A percentile compares a stretch with the other conserved stretches of the same genome.
These are phyloP conservation scores for Lagenidium sp. DNA, from an alignment of 352 stramenopile genomes.

Conservation along the genomic window DNA sequence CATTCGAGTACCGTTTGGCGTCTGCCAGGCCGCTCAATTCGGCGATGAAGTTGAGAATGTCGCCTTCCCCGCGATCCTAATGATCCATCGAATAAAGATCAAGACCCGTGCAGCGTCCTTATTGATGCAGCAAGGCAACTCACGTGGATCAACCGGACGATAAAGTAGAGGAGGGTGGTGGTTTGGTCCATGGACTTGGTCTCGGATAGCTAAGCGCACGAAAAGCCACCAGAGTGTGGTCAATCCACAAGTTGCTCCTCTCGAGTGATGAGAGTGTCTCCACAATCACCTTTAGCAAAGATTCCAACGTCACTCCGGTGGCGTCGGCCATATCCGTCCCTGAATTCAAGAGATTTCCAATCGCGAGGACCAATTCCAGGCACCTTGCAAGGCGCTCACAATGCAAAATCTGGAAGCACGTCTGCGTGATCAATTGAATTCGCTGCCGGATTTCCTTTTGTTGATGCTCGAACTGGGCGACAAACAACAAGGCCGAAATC, in stretches of 20 bases:
- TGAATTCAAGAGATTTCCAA: constrained; percentile 69
- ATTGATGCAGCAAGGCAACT: constrained; percentile 1
- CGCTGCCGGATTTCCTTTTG: constrained; percentile 32
- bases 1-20: constrained; percentile 62
- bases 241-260: not conserved
- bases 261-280: too few species aligned
- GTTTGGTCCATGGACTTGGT: constrained; percentile 74
- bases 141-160: constrained; percentile 72
- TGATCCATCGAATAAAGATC: too few species aligned
- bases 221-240: not conserved
- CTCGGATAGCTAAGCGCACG: constrained; percentile 41
- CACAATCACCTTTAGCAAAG: constrained; percentile 55
- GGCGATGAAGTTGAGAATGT: constrained; percentile 58
- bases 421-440: constrained; percentile 38
- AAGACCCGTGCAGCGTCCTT: not conserved
- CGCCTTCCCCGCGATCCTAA: constrained; percentile 63
- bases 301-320: constrained; percentile 56
- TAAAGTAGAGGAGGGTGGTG: constrained; percentile 69
- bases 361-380: constrained; percentile 66
- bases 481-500: constrained; percentile 66
- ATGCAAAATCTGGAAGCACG: constrained; percentile 52
- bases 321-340: constrained; percentile 63
- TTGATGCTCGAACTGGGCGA: constrained; percentile 51
- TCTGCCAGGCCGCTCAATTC: constrained; percentile 40
- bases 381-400: constrained; percentile 64